Base-by-base conservation (phyloP, 148 eudicot genomes). In the Pharnaceum exiguum region DNA sequence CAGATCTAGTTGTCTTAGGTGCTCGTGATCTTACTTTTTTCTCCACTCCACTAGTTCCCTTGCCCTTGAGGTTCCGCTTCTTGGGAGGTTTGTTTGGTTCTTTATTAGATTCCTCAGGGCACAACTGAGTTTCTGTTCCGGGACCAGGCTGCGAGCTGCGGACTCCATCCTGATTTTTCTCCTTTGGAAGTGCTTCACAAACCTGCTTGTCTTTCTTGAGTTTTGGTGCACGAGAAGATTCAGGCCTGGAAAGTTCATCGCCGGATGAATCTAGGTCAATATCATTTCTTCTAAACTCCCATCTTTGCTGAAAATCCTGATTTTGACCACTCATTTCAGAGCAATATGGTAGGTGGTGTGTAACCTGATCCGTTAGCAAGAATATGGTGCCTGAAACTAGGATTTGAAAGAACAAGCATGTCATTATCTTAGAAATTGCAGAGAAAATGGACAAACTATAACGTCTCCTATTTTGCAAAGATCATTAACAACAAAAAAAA, bases 231-330 rank as follows among this genome's bases (percentile, higher is more conserved):
- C 62, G 45, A 19, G 56, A 25, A 31, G 80, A 67, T 53, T 19
- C 50, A 39, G 86, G 72, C 68, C 68, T 63, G 6, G 76, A 71
- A 30, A 50, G 74, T 30, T 78, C 84, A 33, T 81, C 71, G 23
- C 82, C 78, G 11, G 81, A 75, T 31, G 90, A 78, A 66, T 84
- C 84, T 18, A 33, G 33, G 30, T 74, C 76, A 29, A 63, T 67
- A 28, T 78, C 82, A 63, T 46, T 65, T 55, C 79, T 73, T 66
- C 86, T 68, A 54, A 78, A 76, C 39, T 73, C 77, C 90, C 90
- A 84, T 30, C 77, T 62, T 53, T 78, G 84, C 70, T 78, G 81
- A 28, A 84, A 84, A 31, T 70, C 71, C 46, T 63, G 55, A 55
- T 73, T 77, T 26, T 54, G 59, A 26, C 57, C 55, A 38, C 73